Percentiles rank a stretch among this genome's conserved stretches.
Evolutionary conservation across 768 basidiomycete species (phyloP).

Genomic region (Lentinula boryana): DNA sequence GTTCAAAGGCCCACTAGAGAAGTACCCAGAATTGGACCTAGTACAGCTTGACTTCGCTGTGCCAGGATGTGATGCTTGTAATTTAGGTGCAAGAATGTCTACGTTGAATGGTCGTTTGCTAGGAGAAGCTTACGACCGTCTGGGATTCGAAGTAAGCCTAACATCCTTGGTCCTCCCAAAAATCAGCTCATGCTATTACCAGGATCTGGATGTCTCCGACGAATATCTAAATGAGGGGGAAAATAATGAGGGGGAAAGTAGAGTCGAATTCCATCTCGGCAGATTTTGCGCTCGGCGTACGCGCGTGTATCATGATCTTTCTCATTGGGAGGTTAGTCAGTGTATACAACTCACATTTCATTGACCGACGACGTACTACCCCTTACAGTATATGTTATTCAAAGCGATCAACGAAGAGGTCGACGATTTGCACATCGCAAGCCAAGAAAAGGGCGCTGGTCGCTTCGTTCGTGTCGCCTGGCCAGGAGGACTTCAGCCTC

Average conservation of each 20-base stretch:
- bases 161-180: background rate
- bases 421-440: conserved; percentile 37
- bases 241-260: conserved; percentile 6
- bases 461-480: conserved; percentile 56
- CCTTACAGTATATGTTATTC: conserved; percentile 58
- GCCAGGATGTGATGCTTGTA: conserved; percentile 78
- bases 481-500: conserved; percentile 48
- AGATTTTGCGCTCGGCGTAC: conserved; percentile 73
- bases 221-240: conserved; percentile 3
- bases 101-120: conserved; percentile 51
- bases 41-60: conserved; percentile 46
- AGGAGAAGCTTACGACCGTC: conserved; percentile 67
- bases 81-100: conserved; percentile 64
- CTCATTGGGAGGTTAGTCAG: conserved; percentile 75
- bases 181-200: background rate
- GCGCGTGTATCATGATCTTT: conserved; percentile 61
- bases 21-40: conserved; percentile 59
- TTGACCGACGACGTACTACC: background rate
- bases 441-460: conserved; percentile 25
- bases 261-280: conserved; percentile 57
- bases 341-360: conserved; percentile 8
- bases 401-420: conserved; percentile 52
- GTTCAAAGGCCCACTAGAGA: conserved; percentile 61
- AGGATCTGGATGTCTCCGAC: conserved; percentile 14
- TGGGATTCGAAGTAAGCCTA: conserved; percentile 54